Evolutionary conservation across 345 rosid genomes (phyloP).

Genomic region (Salix purpurea): DNA sequence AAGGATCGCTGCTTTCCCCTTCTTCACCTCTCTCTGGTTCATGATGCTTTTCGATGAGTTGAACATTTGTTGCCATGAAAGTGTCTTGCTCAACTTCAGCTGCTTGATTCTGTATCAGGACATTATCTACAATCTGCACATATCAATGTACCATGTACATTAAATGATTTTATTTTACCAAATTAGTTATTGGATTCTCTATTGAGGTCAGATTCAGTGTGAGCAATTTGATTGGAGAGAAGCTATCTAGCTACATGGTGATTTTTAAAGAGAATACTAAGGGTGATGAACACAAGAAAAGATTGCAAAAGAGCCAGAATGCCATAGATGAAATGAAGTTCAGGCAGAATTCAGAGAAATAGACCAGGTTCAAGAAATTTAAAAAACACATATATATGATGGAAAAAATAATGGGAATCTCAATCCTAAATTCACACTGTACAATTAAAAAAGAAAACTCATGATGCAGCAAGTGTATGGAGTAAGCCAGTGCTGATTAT

Average conservation of each 20-base stretch:
- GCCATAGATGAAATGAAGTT: background rate
- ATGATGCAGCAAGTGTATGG: background rate
- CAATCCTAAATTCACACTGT: no score
- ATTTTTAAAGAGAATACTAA: background rate
- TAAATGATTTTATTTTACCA: background rate
- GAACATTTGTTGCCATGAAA: constrained; percentile 33
- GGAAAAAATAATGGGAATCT: background rate
- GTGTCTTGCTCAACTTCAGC: constrained; percentile 42
- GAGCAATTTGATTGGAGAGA: background rate
- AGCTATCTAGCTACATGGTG: background rate
- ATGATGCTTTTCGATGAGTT: constrained; percentile 28
- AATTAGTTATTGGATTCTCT: background rate
- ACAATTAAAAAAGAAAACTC: background rate
- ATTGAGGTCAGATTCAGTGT: background rate
- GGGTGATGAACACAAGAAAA: background rate
- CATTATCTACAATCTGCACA: constrained; percentile 55
- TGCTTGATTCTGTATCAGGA: constrained; percentile 47
- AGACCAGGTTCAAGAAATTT: background rate
- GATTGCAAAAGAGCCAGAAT: background rate
- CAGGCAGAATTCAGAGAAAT: background rate
- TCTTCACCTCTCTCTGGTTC: constrained; percentile 47
- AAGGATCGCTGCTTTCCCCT: constrained; percentile 47
- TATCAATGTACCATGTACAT: background rate
- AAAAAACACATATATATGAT: no score
- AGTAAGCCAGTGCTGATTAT: background rate